A percentile compares a stretch with the other conserved stretches of the same genome.
These are phyloP conservation scores for Zasmidium cellare DNA, from an alignment of 2,329 filamentous ascomycete species.

Conservation along the genomic window DNA sequence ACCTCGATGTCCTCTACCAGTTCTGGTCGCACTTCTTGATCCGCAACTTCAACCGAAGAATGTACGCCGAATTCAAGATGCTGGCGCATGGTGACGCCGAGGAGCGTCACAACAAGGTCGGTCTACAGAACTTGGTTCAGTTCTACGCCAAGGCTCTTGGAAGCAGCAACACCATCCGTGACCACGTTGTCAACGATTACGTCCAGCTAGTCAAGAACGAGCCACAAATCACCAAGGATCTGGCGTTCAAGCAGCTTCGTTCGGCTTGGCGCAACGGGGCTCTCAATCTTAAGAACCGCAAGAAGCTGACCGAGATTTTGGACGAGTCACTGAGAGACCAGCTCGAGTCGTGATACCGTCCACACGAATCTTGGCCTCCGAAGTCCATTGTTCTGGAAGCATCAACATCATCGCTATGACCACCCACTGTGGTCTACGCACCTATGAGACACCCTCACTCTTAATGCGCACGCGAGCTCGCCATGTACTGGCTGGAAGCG, in stretches of 20 bases:
- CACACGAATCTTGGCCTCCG: background rate
- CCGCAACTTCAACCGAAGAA: slow-evolving; percentile 70
- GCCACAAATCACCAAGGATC: slow-evolving; percentile 37
- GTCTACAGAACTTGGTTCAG: slow-evolving; percentile 63
- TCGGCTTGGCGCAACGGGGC: slow-evolving; percentile 56
- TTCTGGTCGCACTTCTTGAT: slow-evolving; percentile 75
- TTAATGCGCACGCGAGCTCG: background rate
- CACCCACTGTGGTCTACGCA: background rate
- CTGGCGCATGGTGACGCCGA: slow-evolving; percentile 65
- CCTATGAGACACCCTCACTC: background rate
- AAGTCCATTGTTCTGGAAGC: background rate
- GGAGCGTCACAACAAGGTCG: slow-evolving; percentile 53
- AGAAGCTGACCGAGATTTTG: slow-evolving; percentile 55
- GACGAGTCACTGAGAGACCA: slow-evolving; percentile 53
- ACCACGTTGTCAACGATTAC: slow-evolving; percentile 56
- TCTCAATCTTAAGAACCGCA: slow-evolving; percentile 57
- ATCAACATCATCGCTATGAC: background rate
- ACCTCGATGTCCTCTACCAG: slow-evolving; percentile 68
- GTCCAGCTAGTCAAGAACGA: slow-evolving; percentile 56
- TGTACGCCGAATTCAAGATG: slow-evolving; percentile 74
- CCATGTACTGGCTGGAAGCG: slow-evolving; percentile 1
- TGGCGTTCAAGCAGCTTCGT: slow-evolving; percentile 54
- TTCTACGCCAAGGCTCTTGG: slow-evolving; percentile 63
- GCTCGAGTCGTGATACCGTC: slow-evolving; percentile 42
- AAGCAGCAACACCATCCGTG: slow-evolving; percentile 52